These are phyloP conservation scores for Neurospora africana DNA, from an alignment of 495 filamentous ascomycete species.

Conservation along the genomic window DNA sequence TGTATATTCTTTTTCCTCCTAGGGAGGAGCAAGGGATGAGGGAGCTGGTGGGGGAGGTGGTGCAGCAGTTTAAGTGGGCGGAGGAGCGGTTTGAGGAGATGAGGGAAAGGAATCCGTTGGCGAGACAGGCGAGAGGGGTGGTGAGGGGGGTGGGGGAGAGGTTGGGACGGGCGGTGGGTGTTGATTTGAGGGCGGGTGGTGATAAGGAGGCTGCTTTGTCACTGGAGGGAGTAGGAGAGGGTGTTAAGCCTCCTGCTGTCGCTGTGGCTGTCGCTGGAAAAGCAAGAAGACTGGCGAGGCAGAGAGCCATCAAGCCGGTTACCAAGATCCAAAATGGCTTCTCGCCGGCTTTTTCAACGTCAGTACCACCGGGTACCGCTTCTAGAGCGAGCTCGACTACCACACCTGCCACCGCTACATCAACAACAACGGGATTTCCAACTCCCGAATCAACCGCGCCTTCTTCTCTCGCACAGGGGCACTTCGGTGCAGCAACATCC, in stretches of 20 bases:
- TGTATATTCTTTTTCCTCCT: slow-evolving; percentile 47
- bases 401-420: background rate
- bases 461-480: background rate
- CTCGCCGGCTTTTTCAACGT: background rate
- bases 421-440: background rate
- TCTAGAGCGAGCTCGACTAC: background rate
- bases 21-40: slow-evolving; percentile 22
- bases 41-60: slow-evolving; percentile 29
- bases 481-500: background rate
- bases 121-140: slow-evolving; percentile 42
- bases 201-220: slow-evolving; percentile 27
- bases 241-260: background rate
- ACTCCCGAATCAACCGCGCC: background rate
- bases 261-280: background rate
- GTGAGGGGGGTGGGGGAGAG: slow-evolving; percentile 36
- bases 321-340: background rate
- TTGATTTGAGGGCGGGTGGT: background rate
- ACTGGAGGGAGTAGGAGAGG: background rate
- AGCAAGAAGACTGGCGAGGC: background rate
- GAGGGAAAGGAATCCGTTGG: slow-evolving; percentile 37
- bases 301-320: background rate
- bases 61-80: slow-evolving; percentile 43
- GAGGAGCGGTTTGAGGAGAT: slow-evolving; percentile 43
- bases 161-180: slow-evolving; percentile 7
- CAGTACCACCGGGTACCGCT: background rate